A percentile compares a stretch with the other conserved stretches of the same genome.
These are phyloP conservation scores for Fusarium chuoi DNA, from an alignment of 2,329 filamentous ascomycete species.

Conservation along the genomic window DNA sequence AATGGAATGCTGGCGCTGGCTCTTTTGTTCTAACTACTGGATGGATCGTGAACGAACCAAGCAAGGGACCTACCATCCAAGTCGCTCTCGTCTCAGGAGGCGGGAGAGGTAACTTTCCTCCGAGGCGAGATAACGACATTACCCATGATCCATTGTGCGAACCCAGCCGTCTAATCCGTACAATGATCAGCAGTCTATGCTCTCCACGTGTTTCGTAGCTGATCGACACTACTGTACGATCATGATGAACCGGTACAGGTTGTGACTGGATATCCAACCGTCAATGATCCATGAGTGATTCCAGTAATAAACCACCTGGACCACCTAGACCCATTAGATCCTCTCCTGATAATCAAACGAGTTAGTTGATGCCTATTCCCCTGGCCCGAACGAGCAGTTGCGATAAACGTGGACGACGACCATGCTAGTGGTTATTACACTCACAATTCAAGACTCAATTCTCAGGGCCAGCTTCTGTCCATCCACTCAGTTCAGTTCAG, in stretches of 20 bases:
- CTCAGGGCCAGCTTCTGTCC: slow-evolving; percentile 3
- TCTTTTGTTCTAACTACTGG: neutral
- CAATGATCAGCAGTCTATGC: slow-evolving; percentile 27
- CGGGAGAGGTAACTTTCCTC: slow-evolving; percentile 16
- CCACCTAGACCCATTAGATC: neutral
- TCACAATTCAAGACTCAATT: neutral
- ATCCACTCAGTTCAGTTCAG: slow-evolving; percentile 1
- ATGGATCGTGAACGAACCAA: slow-evolving; percentile 15
- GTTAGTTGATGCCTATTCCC: neutral
- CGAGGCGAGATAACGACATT: slow-evolving; percentile 24
- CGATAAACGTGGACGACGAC: neutral
- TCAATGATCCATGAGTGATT: neutral
- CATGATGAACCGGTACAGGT: slow-evolving; percentile 3
- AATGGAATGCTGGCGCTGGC: slow-evolving; percentile 36
- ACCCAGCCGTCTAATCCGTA: neutral
- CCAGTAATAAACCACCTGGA: neutral
- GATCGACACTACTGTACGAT: slow-evolving; percentile 6
- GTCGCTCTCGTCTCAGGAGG: slow-evolving; percentile 17
- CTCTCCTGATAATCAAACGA: neutral
- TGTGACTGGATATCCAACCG: neutral
- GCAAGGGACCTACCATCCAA: neutral
- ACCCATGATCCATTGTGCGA: slow-evolving; percentile 6
- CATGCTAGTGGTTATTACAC: neutral
- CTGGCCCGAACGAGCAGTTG: neutral
- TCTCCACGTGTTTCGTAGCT: slow-evolving; percentile 10